phyloP scores from a whole-genome alignment of 306 rosid species.

The Cicer arietinum region DNA sequence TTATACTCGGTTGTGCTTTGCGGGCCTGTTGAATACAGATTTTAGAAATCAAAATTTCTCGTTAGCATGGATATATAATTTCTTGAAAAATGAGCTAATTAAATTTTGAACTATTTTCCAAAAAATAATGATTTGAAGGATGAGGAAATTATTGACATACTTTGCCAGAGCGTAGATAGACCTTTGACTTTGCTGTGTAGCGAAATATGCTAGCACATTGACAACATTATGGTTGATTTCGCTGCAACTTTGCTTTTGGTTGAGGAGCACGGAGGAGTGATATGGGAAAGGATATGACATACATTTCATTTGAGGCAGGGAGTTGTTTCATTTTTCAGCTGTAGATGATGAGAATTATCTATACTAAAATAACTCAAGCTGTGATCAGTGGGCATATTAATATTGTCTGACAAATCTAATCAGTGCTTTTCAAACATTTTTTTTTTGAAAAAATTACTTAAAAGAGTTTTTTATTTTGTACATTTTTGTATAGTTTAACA shows the following conservation, averaged over 20 bases:
- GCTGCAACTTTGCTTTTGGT: not conserved
- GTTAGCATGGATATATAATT: constrained; percentile 33
- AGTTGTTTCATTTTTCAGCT: not conserved
- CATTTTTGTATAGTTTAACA: too few species aligned
- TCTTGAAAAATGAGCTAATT: constrained; percentile 16
- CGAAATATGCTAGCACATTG: constrained; percentile 32
- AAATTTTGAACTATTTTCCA: not conserved
- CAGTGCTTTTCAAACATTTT: too few species aligned
- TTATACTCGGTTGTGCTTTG: constrained; percentile 26
- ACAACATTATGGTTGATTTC: not conserved
- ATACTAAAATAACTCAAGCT: too few species aligned
- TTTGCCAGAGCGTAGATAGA: not conserved
- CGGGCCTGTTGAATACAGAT: constrained; percentile 26
- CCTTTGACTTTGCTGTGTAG: constrained; percentile 38
- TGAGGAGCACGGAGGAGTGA: not conserved
- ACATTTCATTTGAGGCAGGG: not conserved
- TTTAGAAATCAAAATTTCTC: constrained; percentile 18
- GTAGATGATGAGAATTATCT: too few species aligned
- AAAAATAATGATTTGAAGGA: constrained; percentile 5
- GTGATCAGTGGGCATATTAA: too few species aligned
- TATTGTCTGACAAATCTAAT: too few species aligned
- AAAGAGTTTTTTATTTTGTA: too few species aligned
- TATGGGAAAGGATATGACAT: not conserved
- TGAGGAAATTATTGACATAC: not conserved
- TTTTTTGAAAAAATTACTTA: too few species aligned